phyloP scores from a whole-genome alignment of 1,284 basidiomycete species.

The Amylostereum chailletii region DNA sequence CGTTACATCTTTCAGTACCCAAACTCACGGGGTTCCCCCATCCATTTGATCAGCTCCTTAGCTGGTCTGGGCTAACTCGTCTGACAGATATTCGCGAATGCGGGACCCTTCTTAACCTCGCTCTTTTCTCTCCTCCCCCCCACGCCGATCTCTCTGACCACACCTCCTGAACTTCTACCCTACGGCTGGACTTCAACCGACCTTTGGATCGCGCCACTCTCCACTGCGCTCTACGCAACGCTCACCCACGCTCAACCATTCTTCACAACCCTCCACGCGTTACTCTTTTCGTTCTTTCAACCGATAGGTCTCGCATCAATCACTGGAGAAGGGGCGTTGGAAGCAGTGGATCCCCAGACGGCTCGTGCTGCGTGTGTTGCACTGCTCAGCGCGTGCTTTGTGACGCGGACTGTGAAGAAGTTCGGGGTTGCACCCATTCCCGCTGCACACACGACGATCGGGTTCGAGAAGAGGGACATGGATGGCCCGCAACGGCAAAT shows the following conservation, averaged over 20 bases:
- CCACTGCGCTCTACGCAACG: conserved; percentile 62
- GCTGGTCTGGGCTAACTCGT: neutral
- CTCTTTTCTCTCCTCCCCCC: conserved; percentile 63
- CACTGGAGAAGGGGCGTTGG: conserved; percentile 21
- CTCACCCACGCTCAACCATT: conserved; percentile 74
- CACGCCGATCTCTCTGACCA: conserved; percentile 49
- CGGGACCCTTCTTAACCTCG: conserved; percentile 65
- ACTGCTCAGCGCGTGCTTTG: conserved; percentile 49
- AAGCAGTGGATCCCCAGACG: conserved; percentile 45
- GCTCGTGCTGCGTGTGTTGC: conserved; percentile 62
- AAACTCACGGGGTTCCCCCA: neutral
- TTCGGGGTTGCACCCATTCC: conserved; percentile 26
- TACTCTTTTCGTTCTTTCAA: conserved; percentile 32
- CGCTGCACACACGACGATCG: neutral
- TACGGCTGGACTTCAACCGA: conserved; percentile 72
- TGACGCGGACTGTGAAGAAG: conserved; percentile 46
- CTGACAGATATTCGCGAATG: conserved; percentile 57
- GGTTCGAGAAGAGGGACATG: too few relatives aligned
- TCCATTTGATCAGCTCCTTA: neutral
- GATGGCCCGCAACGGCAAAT: too few relatives aligned
- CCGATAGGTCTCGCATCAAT: conserved; percentile 16
- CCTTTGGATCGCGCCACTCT: conserved; percentile 65
- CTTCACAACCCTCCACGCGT: conserved; percentile 55
- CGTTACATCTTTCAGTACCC: conserved; percentile 16
- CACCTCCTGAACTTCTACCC: conserved; percentile 58